Evolutionary conservation across 192 early-diverging fungal species (phyloP), one percentile per base, ranked within the genome.

Genomic region (Linnemannia exigua): DNA sequence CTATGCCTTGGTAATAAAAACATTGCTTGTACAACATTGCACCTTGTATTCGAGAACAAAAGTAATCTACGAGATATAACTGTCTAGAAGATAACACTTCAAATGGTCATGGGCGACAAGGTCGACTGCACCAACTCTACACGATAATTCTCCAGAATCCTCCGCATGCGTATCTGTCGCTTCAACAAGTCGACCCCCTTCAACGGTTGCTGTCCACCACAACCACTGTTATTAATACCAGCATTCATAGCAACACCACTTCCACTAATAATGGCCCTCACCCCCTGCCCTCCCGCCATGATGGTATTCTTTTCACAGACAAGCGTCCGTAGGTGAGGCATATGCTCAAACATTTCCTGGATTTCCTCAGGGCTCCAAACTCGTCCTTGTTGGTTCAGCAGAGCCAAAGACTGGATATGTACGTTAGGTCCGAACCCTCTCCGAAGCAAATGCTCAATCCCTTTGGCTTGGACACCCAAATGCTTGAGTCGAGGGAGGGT

Each of bases 301-400:
- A 86, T 76, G 22, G 84, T 86, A 54, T 76, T 77, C 70, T 78
- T 79, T 44, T 86, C 84, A 66, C 84, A 86, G 48, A 67, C 36
- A 25, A 86, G n/a, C 8, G 35, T 76, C 25, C 69, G 31, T 16
- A 86, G 36, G 1, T 36, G 6, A 0, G 84, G 84, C 78, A 86
- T 86, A 33, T 86, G 66, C 19, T 58, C 71, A 12, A 86, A 36
- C 48, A 86, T 35, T 3, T 86, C 84, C 19, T 22, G 12, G 36
- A 86, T 44, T 33, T 86, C 84, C 22, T 80, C 74, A 3, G 70
- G 67, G 12, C 35, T 38, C 84, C 84, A 86, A 3, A 72, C 47
- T 1, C 84, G 77, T 7, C 84, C 84, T 54, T 86, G 84, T 38
- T 86, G 84, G 38, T 79, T 79, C 66, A 86, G 22, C 20, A 86